phyloP scores from a whole-genome alignment of 2,329 filamentous ascomycete species.

The Sphaerulina populicola region DNA sequence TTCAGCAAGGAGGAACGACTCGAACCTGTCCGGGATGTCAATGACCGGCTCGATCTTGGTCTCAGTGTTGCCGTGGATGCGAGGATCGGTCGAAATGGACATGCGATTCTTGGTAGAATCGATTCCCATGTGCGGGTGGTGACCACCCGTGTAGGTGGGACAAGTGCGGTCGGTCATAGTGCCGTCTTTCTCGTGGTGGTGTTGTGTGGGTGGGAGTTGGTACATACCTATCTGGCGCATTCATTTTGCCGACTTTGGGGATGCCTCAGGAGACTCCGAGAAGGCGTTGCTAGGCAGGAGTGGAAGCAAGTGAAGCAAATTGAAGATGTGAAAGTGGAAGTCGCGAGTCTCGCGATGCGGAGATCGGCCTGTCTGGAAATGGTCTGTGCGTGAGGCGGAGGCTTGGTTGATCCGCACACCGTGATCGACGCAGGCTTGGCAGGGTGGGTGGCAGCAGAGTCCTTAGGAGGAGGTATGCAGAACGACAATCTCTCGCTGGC shows the following conservation, averaged over 20 bases:
- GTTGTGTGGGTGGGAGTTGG: conserved; percentile 3
- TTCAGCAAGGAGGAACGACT: conserved; percentile 78
- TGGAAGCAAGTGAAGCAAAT: conserved; percentile 3
- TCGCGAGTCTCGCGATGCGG: conserved; percentile 1
- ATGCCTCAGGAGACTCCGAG: conserved; percentile 16
- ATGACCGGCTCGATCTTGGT: conserved; percentile 18
- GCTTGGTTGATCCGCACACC: too few relatives aligned
- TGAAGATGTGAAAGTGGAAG: not conserved
- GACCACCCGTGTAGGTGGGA: conserved; percentile 5
- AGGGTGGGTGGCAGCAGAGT: too few relatives aligned
- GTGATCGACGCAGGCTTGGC: too few relatives aligned
- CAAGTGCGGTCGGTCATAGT: conserved; percentile 14
- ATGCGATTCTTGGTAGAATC: conserved; percentile 13
- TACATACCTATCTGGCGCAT: conserved; percentile 47
- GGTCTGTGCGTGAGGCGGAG: not conserved
- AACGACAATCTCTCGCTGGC: too few relatives aligned
- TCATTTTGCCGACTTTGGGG: conserved; percentile 37
- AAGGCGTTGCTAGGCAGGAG: not conserved
- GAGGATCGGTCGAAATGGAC: conserved; percentile 14
- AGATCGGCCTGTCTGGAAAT: not conserved
- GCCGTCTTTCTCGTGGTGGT: conserved; percentile 4
- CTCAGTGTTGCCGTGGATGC: conserved; percentile 17
- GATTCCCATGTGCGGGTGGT: conserved; percentile 9
- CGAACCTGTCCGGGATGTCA: conserved; percentile 58
- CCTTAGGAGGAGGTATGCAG: too few relatives aligned